Conservation (phyloP, 2,329 filamentous ascomycete genomes). For the Talaromyces sp. region DNA sequence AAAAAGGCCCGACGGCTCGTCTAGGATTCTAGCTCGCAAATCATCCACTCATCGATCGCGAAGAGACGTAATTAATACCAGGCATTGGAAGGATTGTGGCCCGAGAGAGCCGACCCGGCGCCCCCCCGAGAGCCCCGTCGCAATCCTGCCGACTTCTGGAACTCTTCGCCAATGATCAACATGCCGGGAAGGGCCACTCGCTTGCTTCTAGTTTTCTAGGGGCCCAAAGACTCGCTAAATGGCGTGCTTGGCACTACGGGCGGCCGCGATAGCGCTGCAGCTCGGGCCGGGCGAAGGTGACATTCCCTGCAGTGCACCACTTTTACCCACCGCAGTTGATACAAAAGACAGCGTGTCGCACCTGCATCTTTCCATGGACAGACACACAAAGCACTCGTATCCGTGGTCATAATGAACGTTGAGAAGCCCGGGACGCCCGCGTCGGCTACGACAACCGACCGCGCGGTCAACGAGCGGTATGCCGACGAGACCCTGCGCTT, state of each 20-base stretch:
- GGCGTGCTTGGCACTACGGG: background rate
- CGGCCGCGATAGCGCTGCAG: background rate
- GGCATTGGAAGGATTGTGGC: background rate
- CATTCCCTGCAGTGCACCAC: background rate
- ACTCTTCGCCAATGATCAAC: background rate
- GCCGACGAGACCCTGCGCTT: conserved; percentile 33
- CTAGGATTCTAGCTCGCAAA: background rate
- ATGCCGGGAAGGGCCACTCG: background rate
- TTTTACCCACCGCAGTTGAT: background rate
- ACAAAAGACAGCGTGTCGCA: background rate
- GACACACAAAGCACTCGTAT: background rate
- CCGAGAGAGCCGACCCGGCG: background rate
- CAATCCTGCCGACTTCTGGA: background rate
- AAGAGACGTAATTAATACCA: background rate
- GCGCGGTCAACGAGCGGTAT: conserved; percentile 12
- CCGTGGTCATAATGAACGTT: background rate
- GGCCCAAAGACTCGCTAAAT: background rate
- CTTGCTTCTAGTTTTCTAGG: background rate
- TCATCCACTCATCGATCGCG: background rate
- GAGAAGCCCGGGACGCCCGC: background rate
- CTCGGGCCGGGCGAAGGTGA: background rate
- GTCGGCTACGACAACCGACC: background rate
- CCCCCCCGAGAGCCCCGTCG: background rate
- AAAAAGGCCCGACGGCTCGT: background rate
- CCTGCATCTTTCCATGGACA: background rate